A percentile compares a stretch with the other conserved stretches of the same genome.
Conservation (phyloP, 306 rosid species). For the Vachellia collinsii region DNA sequence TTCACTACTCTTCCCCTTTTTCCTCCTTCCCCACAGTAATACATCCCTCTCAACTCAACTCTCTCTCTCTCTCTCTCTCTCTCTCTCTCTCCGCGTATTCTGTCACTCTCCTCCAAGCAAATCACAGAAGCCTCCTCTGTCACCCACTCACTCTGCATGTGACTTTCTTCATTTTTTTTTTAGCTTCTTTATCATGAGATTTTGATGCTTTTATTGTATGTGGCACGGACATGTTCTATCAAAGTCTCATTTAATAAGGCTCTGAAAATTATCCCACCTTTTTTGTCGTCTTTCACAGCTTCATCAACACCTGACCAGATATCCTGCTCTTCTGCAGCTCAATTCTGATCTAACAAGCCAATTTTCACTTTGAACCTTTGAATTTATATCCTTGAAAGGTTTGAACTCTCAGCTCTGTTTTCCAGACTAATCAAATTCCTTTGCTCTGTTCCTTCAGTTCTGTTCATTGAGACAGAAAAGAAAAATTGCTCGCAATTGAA, state of each 20-base stretch:
- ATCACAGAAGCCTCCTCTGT: not conserved
- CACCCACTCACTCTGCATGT: slow-evolving; percentile 12
- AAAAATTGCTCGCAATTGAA: not conserved
- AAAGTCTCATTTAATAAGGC: slow-evolving; percentile 20
- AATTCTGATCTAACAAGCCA: slow-evolving; percentile 10
- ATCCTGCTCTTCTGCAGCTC: not conserved
- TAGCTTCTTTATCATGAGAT: slow-evolving; percentile 25
- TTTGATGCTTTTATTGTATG: slow-evolving; percentile 14
- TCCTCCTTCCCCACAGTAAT: not conserved
- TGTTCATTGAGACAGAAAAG: not conserved
- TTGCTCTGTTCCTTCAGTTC: not conserved
- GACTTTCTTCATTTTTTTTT: slow-evolving; percentile 31
- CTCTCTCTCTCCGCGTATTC: not conserved
- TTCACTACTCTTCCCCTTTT: not conserved
- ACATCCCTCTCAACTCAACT: not conserved
- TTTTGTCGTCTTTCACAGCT: slow-evolving; percentile 49
- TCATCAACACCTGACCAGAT: slow-evolving; percentile 26
- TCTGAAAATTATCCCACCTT: slow-evolving; percentile 36
- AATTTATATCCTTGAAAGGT: not conserved
- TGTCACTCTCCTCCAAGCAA: not conserved
- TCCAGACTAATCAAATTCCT: slow-evolving; percentile 19
- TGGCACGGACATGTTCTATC: slow-evolving; percentile 30
- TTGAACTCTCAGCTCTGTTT: not conserved
- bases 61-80: not conserved
- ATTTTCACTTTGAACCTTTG: slow-evolving; percentile 30